Evolutionary conservation across 495 filamentous ascomycete species (phyloP).

Genomic region (Glonium stellatum): DNA sequence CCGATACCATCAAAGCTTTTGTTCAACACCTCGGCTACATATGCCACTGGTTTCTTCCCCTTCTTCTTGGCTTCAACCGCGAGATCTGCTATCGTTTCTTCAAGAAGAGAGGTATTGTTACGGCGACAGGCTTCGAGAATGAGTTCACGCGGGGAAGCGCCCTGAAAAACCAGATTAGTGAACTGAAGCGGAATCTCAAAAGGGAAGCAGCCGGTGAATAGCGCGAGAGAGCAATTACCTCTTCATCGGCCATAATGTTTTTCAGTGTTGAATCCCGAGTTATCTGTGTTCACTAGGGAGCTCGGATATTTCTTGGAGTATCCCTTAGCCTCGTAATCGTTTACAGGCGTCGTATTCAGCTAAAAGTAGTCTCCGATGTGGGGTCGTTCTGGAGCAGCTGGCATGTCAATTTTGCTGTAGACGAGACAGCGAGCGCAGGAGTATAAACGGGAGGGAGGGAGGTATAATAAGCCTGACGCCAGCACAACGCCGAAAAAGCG

Average conservation of each 20-base stretch:
- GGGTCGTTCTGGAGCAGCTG: not conserved
- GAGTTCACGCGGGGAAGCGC: slow-evolving; percentile 75
- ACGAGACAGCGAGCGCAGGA: not conserved
- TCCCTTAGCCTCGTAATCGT: not conserved
- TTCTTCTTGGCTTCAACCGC: slow-evolving; percentile 46
- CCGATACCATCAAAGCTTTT: slow-evolving; percentile 75
- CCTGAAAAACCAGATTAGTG: slow-evolving; percentile 44
- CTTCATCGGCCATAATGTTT: slow-evolving; percentile 25
- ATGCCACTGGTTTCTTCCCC: slow-evolving; percentile 36
- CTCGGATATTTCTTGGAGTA: not conserved
- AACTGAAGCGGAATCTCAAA: slow-evolving; percentile 2
- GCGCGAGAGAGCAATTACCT: slow-evolving; percentile 12
- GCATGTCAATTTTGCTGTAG: not conserved
- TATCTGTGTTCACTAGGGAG: not conserved
- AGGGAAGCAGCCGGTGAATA: slow-evolving; percentile 5
- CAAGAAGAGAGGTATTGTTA: slow-evolving; percentile 80
- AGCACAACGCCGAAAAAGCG: not conserved
- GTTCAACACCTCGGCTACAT: slow-evolving; percentile 69
- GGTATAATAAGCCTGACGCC: not conserved
- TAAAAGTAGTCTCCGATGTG: not conserved
- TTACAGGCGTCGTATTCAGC: not conserved
- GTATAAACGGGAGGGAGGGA: not conserved
- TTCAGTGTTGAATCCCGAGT: not conserved
- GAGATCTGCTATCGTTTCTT: slow-evolving; percentile 45
- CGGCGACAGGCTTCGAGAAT: slow-evolving; percentile 90